Base-by-base conservation (phyloP, 2,329 filamentous ascomycete species). In the Cercospora sp. region DNA sequence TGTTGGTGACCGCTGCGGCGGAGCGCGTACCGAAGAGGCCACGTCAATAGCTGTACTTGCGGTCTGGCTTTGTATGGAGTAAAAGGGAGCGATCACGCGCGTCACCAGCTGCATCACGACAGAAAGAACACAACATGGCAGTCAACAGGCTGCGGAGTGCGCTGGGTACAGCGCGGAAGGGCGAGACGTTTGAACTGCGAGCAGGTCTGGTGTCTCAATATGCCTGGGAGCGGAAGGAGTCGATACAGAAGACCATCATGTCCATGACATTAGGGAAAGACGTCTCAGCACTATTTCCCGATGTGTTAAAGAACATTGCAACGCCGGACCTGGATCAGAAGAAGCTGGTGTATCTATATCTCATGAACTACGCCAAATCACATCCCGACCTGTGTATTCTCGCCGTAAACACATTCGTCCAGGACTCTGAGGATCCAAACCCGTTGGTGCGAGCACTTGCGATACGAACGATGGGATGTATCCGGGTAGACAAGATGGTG, bases 351-450 rank as follows among this genome's bases (percentile, higher is more conserved):
- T 99, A 99, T 79, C 86, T 99, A 59, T 99, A 99, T 79, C 85
- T 99, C 69, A 99, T 99, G 95, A 99, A 99, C 82, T 99, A 99
- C 82, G 95, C 95, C 76, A 99, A 99, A 85, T 97, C 94, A 73
- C 95, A 99, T 82, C 95, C 95, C 34, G 95, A 99, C 79, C 89
- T 99, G 40, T 99, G 95, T 80, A 99, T 99, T 82, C 89, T 99
- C 74, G 95, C 95, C 73, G 95, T 99, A 78, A 99, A 99, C 80
- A 99, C 95, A 13, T 99, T 99, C 77, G 95, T 98, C 5, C 95
- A 99, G 86, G 95, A 99, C 80, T 95, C 95, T 16, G 95, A 99
- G 87, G 95, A 99, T 77, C 95, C 95, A 53, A 99, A 99, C 78
- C 95, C 95, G 13, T 87, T 99, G 26, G 93, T 99, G 77, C 87